A percentile compares a stretch with the other conserved stretches of the same genome.
Evolutionary conservation across 2,329 filamentous ascomycete species (phyloP).

Genomic region (Cytospora chrysosperma): DNA sequence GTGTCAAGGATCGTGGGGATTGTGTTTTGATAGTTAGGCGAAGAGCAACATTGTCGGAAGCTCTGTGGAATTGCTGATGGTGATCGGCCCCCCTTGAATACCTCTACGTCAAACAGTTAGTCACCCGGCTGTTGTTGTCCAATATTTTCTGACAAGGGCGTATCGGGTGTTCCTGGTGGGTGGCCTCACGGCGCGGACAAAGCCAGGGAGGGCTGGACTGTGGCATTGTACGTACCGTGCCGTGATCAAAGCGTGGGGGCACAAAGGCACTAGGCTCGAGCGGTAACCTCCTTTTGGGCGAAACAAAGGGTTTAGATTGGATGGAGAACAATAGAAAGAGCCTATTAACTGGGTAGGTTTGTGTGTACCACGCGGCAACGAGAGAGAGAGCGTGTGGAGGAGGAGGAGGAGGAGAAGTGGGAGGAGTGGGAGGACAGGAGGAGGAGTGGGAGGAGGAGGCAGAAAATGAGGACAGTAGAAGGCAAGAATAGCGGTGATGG

Average conservation of each 20-base stretch:
- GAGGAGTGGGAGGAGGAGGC: no score
- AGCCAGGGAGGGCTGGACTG: neutral
- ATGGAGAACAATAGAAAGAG: neutral
- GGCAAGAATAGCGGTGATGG: neutral
- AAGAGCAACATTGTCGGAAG: constrained; percentile 13
- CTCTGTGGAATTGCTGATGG: neutral
- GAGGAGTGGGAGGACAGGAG: no score
- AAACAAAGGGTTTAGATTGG: neutral
- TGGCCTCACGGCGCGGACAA: neutral
- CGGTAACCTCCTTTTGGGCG: neutral
- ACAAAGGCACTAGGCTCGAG: neutral
- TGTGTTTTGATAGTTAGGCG: constrained; percentile 5
- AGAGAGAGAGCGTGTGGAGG: neutral
- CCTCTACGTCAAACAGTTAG: neutral
- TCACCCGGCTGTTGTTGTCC: neutral
- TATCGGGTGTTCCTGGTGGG: neutral
- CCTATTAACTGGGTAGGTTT: neutral
- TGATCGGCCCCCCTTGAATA: constrained; percentile 4
- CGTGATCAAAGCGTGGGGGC: neutral
- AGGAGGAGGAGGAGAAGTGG: neutral
- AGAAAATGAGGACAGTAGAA: neutral
- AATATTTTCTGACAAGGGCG: neutral
- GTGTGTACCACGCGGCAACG: neutral
- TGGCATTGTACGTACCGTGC: neutral
- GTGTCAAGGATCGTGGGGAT: neutral